Evolutionary conservation across 2,329 filamentous ascomycete genomes (phyloP), one percentile per base, ranked within the genome.

Genomic region (Plenodomus tracheiphilus): DNA sequence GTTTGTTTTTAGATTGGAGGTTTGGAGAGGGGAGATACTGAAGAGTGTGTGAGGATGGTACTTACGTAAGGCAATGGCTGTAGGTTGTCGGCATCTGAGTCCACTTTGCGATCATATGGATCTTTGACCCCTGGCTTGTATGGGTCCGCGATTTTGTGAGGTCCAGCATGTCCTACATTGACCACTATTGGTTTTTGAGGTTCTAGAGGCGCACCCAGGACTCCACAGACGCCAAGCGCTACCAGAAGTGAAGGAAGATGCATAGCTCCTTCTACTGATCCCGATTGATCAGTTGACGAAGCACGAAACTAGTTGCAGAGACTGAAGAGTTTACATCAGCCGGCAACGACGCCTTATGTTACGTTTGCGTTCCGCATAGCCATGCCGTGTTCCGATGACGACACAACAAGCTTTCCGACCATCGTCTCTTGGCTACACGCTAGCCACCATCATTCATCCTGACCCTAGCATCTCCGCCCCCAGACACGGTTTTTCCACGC

Each of bases 111-210:
- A 67, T 89, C 86, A 53, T 83, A 80, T 0, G 83, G 83, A 58
- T 89, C 85, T 41, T 75, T 77, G 62, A 82, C 74, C 7, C 74
- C 81, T 0, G 84, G 84, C 10, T 77, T 83, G 62, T 86, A 89
- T 0, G 85, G 85, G 3, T 74, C 61, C 13, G 42, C 47, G 13
- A 61, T 49, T 36, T 58, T 62, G 44, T 58, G 56, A 18, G 59
- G 53, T 22, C 62, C 62, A 39, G 64, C 62, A 48, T 62, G 59
- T 53, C 63, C 58, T 43, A 59, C 56, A 46, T 57, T 61, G 18
- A 51, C 61, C 19, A 58, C 54, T 51, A 75, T 58, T 19, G 75
- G 72, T 44, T 72, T 65, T 49, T 73, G 66, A 49, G 75, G 74
- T 21, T 72, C 69, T 48, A 64, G 58, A 1, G 71, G 65, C 20